A percentile compares a stretch with the other conserved stretches of the same genome.
These are phyloP conservation scores for Dendrocalamus latiflorus DNA, from an alignment of 202 grass and related monocot genomes.

Conservation along the genomic window DNA sequence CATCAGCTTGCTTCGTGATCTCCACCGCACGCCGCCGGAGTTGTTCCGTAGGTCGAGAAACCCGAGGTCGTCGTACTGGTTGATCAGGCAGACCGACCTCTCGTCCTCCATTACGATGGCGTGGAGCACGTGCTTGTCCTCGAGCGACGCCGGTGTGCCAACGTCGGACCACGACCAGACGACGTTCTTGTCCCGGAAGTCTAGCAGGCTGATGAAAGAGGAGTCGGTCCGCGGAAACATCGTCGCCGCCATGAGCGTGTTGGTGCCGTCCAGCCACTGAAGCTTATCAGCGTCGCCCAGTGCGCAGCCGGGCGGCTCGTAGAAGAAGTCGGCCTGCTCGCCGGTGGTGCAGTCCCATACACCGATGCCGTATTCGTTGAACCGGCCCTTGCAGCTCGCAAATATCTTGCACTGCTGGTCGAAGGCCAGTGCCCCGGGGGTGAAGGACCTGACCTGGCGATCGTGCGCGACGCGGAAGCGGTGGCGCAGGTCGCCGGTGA, in stretches of 20 bases:
- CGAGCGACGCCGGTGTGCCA: conserved; percentile 44
- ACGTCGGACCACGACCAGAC: conserved; percentile 81
- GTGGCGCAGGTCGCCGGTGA: no score
- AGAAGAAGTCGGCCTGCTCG: conserved; percentile 73
- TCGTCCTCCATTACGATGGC: conserved; percentile 53
- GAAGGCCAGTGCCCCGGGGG: no score
- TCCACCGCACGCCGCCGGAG: conserved; percentile 61
- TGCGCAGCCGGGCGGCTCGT: conserved; percentile 62
- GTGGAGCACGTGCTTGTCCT: conserved; percentile 76
- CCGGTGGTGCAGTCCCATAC: conserved; percentile 59
- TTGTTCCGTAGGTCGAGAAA: conserved; percentile 75
- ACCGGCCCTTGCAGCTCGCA: conserved; percentile 81
- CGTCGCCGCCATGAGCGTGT: conserved; percentile 66
- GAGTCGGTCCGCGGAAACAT: conserved; percentile 72
- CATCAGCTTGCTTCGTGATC: conserved; percentile 67
- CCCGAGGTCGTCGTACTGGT: conserved; percentile 79
- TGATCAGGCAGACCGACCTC: conserved; percentile 57
- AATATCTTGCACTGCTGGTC: no score
- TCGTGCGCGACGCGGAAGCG: no score
- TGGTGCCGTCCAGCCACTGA: conserved; percentile 56
- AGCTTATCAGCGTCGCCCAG: conserved; percentile 78
- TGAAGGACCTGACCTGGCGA: no score
- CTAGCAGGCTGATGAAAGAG: conserved; percentile 64
- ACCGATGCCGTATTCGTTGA: conserved; percentile 80
- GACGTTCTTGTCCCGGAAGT: conserved; percentile 62